These are phyloP conservation scores for Phlebiopsis gigantea DNA, from an alignment of 768 basidiomycete species.

Conservation along the genomic window DNA sequence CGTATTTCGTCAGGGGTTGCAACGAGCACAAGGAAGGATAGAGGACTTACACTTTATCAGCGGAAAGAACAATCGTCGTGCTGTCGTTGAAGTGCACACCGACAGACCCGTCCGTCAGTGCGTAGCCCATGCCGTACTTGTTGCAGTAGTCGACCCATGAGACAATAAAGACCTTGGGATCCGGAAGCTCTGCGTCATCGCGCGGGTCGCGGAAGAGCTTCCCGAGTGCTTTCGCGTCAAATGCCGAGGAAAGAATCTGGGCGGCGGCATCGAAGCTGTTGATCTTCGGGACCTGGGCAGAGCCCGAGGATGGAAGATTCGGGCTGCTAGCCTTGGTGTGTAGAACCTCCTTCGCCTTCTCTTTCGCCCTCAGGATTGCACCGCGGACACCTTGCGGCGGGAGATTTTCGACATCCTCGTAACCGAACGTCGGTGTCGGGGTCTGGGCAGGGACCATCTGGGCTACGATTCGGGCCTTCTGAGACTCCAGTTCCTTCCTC, in stretches of 20 bases:
- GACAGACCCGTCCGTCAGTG: constrained; percentile 90
- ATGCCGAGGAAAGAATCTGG: constrained; percentile 48
- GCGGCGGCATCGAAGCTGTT: constrained; percentile 67
- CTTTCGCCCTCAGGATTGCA: background rate
- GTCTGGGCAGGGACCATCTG: constrained; percentile 75
- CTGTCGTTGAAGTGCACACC: constrained; percentile 98
- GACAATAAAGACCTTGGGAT: constrained; percentile 85
- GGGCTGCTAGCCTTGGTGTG: constrained; percentile 2
- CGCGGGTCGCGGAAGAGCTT: constrained; percentile 64
- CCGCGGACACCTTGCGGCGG: constrained; percentile 16
- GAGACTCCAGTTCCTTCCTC: constrained; percentile 77
- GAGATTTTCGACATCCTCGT: constrained; percentile 32
- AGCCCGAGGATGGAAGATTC: constrained; percentile 21
- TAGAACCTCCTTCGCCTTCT: background rate
- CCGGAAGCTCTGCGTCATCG: constrained; percentile 44
- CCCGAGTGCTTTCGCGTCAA: constrained; percentile 61
- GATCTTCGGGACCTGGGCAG: constrained; percentile 26
- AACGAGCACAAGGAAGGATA: background rate
- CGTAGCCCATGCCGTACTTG: constrained; percentile 99
- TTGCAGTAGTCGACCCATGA: constrained; percentile 99
- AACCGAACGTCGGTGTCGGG: constrained; percentile 22
- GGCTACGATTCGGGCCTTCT: constrained; percentile 90
- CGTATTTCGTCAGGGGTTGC: too few relatives aligned
- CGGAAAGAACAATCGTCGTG: constrained; percentile 76
- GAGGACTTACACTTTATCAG: constrained; percentile 75